These are phyloP conservation scores for Fusarium metavorans DNA, from an alignment of 2,329 filamentous ascomycete genomes.

Conservation along the genomic window DNA sequence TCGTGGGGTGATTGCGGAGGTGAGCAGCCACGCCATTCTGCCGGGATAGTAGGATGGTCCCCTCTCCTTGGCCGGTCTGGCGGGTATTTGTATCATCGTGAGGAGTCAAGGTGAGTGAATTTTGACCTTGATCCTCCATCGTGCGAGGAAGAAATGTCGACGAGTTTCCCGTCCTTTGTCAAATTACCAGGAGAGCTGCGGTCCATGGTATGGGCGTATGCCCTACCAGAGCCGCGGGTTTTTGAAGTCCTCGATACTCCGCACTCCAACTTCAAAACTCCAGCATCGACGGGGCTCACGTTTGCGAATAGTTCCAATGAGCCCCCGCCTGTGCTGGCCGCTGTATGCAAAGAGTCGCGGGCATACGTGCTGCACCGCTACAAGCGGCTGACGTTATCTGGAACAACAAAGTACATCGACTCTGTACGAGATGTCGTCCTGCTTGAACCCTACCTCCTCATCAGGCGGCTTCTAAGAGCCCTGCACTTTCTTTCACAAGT, in stretches of 20 bases:
- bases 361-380: constrained; percentile 27
- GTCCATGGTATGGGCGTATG: constrained; percentile 33
- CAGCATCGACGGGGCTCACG: constrained; percentile 26
- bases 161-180: constrained; percentile 26
- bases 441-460: constrained; percentile 31
- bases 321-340: constrained; percentile 25
- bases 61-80: constrained; percentile 4
- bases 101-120: background rate
- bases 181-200: constrained; percentile 34
- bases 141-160: constrained; percentile 1
- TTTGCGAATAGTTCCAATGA: constrained; percentile 35
- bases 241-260: constrained; percentile 39
- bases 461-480: constrained; percentile 29
- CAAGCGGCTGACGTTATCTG: constrained; percentile 22
- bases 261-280: constrained; percentile 32
- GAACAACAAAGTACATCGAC: constrained; percentile 32
- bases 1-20: constrained; percentile 36
- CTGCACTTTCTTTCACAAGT: constrained; percentile 34
- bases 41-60: background rate
- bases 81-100: constrained; percentile 6
- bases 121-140: background rate
- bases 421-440: constrained; percentile 32
- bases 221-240: constrained; percentile 34
- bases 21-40: constrained; percentile 12
- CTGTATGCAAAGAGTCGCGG: constrained; percentile 26